Evolutionary conservation across 176 grass and related monocot species (phyloP), one percentile per base, ranked within the genome.

Genomic region (Cymbopogon citratus): DNA sequence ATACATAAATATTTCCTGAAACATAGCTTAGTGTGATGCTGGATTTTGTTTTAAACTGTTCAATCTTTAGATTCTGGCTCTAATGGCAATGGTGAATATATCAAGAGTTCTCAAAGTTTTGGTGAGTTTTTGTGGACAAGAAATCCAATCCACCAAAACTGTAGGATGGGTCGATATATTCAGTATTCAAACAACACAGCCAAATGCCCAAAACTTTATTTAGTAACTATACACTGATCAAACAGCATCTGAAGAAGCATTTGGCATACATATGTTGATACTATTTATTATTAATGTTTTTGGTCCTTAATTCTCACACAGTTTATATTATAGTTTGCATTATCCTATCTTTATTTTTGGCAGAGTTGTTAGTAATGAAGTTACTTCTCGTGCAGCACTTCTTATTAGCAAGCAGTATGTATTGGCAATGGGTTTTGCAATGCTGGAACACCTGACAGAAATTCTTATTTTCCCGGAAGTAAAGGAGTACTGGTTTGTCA

Each of bases 381-480:
- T 71, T 83, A 12, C 36, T 83, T 89, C 63, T 88, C 59, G 18
- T 85, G 85, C 88, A 98, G 96, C 96, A 69, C 87, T 98, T 85
- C 89, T 98, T 71, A 90, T 98, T 63, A 98, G 89, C 92, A 98
- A 95, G 70, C 92, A 93, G 12, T 95, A 98, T 71, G 76, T 79
- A 84, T 63, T 88, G 35, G 92, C 90, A 69, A 93, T 98, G 92
- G 76, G 82, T 84, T 95, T 94, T 80, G 86, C 96, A 11, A 71
- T 99, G 81, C 29, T 93, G 35, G 92, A 99, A 88, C 94, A 95
- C 83, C 68, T 89, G 63, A 87, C 87, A 36, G 96, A 98, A 90
- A 63, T 87, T 16, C 60, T 74, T 77, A 43, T 98, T 63, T 91
- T 93, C 57, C 96, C 96, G 7, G 77, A 79, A 75, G 59, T 83